A percentile compares a stretch with the other conserved stretches of the same genome.
Conservation (phyloP, 768 basidiomycete genomes). For the Pleurotus tuoliensis region DNA sequence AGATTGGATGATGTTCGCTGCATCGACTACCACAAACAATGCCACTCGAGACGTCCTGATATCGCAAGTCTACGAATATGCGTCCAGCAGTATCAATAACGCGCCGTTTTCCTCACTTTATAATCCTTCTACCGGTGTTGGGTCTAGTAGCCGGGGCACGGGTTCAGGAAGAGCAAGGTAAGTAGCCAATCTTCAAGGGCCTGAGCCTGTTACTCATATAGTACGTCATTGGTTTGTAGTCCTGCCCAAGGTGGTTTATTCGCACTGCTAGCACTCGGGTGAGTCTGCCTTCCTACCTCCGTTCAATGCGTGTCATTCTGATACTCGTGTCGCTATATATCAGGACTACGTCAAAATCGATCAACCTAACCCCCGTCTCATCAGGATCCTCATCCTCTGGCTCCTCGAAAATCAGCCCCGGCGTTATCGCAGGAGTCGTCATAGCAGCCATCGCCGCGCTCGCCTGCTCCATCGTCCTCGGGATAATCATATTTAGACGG, state of each 20-base stretch:
- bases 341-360: not conserved
- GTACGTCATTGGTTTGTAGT: slow-evolving; percentile 11
- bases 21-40: slow-evolving; percentile 33
- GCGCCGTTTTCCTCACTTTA: slow-evolving; percentile 24
- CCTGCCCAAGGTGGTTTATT: slow-evolving; percentile 31
- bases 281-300: not conserved
- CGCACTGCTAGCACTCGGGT: slow-evolving; percentile 20
- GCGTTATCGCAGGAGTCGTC: not conserved
- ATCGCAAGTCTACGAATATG: slow-evolving; percentile 18
- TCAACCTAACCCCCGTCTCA: not conserved
- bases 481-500: not conserved
- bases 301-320: not conserved
- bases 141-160: slow-evolving; percentile 9
- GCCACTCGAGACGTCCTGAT: slow-evolving; percentile 36
- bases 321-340: not conserved
- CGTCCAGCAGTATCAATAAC: slow-evolving; percentile 14
- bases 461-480: not conserved
- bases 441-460: not conserved
- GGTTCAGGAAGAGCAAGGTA: slow-evolving; percentile 14
- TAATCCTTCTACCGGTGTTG: slow-evolving; percentile 15
- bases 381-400: not conserved
- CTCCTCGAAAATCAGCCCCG: not conserved
- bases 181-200: not conserved
- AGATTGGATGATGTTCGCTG: slow-evolving; percentile 45
- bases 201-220: not conserved